Conservation (phyloP, 1,139 yeast species). For the Tardiomyces digboiensis region DNA sequence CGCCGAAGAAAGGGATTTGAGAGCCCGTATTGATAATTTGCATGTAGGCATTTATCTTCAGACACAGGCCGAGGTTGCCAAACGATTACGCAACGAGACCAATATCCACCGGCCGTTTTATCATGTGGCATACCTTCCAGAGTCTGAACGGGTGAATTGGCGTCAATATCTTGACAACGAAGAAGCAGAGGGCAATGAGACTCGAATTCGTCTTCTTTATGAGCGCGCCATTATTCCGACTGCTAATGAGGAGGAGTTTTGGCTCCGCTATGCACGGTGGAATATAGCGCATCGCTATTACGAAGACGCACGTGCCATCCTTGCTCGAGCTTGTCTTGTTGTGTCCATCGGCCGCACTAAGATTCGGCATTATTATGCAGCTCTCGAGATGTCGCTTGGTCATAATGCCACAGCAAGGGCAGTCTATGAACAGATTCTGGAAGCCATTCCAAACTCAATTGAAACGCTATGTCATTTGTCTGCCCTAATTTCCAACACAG, state of each 20-base stretch:
- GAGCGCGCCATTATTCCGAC: constrained; percentile 45
- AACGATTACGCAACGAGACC: constrained; percentile 51
- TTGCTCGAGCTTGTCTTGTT: constrained; percentile 22
- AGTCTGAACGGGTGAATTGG: constrained; percentile 50
- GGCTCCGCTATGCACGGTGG: constrained; percentile 53
- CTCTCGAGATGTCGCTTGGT: constrained; percentile 22
- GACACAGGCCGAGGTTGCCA: constrained; percentile 50
- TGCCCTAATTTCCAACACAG: neutral
- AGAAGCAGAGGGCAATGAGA: constrained; percentile 28
- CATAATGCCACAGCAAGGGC: constrained; percentile 19
- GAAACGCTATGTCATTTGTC: constrained; percentile 18
- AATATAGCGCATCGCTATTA: constrained; percentile 14
- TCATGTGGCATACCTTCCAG: constrained; percentile 34
- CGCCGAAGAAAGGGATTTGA: constrained; percentile 19
- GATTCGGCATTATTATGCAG: constrained; percentile 24
- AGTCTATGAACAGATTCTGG: constrained; percentile 19
- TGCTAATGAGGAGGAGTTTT: constrained; percentile 44
- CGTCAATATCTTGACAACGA: constrained; percentile 46
- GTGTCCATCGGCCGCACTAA: constrained; percentile 25
- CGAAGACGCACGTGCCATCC: constrained; percentile 16
- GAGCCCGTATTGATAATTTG: constrained; percentile 18
- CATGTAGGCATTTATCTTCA: constrained; percentile 44
- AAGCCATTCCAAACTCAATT: constrained; percentile 20
- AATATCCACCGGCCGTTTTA: constrained; percentile 43
- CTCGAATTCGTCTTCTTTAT: constrained; percentile 35